Base-by-base conservation (phyloP, 352 stramenopile genomes). In the Globisporangium mamillatum region DNA sequence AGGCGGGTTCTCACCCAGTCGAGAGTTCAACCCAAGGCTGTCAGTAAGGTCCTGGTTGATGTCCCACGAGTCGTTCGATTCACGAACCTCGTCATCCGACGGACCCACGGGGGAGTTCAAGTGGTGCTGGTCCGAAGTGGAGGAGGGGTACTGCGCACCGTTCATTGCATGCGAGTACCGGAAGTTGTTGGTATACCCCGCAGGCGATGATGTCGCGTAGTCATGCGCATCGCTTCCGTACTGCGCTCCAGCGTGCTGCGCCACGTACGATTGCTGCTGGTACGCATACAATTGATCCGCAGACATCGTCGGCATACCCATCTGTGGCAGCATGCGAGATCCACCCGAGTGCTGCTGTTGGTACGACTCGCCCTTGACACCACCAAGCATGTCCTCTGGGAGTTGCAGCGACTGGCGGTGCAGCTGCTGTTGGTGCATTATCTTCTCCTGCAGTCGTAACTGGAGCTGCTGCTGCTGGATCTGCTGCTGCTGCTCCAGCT, bases 401-500 rank as follows among this genome's bases (percentile, higher is more conserved):
- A 68, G 79, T 55, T 85, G 78, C 60, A 89, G 64, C 20, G 84
- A 75, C 44, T 91, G 82, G 64, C 85, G 83, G 73, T 92, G 83
- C 27, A 87, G 53, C 58, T 79, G 78, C 52, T 91, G 77, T 38
- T 83, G 82, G 63, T 90, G 82, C 61, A 92, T 70, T 4, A 85
- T 70, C 53, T 91, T 88, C 24, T 85, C 75, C 59, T 88, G 79
- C 62, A 90, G 72, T 71, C 85, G 84, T 60, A 92, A 71, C 57
- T 79, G 75, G 9, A 77, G 65, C 60, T 84, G 77, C 58, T 81
- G 77, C 60, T 94, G 84, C 66, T 90, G 78, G 54, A 91, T 73
- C 44, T 92, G 85, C 60, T 93, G 84, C 63, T 92, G 84, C 34
- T 90, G 80, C 58, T 91, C 83, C 10, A 92, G 76, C 44, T 85